phyloP scores from a whole-genome alignment of 192 early-diverging fungal species.

The Radiomyces spectabilis region DNA sequence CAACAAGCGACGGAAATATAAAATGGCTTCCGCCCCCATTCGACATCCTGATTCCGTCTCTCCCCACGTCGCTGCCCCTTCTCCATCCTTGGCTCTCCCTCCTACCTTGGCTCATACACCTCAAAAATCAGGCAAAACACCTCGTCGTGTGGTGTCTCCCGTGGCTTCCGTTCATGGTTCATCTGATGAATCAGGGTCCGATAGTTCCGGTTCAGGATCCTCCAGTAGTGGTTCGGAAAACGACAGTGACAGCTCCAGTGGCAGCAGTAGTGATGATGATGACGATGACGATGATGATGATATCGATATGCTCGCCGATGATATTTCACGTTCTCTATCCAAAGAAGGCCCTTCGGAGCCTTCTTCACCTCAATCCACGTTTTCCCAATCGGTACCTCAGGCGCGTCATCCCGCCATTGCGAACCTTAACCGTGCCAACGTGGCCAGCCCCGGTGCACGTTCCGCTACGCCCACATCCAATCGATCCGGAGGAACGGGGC shows the following conservation, averaged over 20 bases:
- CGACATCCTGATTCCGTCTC: constrained; percentile 5
- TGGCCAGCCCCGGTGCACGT: not conserved
- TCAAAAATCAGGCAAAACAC: too few relatives aligned
- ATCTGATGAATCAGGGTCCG: too few relatives aligned
- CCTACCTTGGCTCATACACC: too few relatives aligned
- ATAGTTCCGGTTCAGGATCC: too few relatives aligned
- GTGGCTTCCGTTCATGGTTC: too few relatives aligned
- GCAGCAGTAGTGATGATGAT: too few relatives aligned
- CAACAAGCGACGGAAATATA: constrained; percentile 12
- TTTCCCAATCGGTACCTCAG: not conserved
- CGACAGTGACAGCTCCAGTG: not conserved
- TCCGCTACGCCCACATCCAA: not conserved
- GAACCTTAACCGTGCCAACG: too few relatives aligned
- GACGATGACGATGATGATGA: constrained; percentile 21
- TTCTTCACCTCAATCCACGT: not conserved
- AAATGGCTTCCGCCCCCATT: constrained; percentile 13
- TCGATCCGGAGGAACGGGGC: not conserved
- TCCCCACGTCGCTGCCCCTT: not conserved
- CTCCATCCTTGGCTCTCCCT: too few relatives aligned
- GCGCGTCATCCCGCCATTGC: not conserved
- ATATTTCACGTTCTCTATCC: constrained; percentile 6
- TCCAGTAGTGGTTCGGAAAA: constrained; percentile 2
- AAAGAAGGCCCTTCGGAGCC: constrained; percentile 8
- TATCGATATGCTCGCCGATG: constrained; percentile 7
- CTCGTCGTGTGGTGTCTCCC: too few relatives aligned